Percentiles rank a stretch among this genome's conserved stretches.
These are phyloP conservation scores for Liriodendron chinense DNA, from an alignment of 164 flowering plant genomes.

Conservation along the genomic window DNA sequence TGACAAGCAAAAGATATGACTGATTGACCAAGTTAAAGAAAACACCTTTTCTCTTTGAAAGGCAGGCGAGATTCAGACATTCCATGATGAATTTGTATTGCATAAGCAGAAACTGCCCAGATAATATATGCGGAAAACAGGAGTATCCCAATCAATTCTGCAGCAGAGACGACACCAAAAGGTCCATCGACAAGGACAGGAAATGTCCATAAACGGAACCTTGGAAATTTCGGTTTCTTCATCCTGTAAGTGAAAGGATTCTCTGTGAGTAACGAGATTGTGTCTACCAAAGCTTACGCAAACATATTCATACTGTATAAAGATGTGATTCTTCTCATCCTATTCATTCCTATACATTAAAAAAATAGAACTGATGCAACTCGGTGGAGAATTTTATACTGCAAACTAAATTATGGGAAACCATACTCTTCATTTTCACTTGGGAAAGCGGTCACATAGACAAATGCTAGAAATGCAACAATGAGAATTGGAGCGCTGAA, in stretches of 20 bases:
- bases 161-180: slow-evolving; percentile 88
- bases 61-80: slow-evolving; percentile 18
- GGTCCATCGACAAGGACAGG: slow-evolving; percentile 85
- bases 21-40: neutral
- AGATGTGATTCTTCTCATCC: neutral
- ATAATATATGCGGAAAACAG: slow-evolving; percentile 48
- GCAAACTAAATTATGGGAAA: neutral
- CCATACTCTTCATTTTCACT: slow-evolving; percentile 40
- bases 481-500: slow-evolving; percentile 69
- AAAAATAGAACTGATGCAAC: neutral
- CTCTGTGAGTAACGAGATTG: neutral
- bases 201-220: slow-evolving; percentile 82
- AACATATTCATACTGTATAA: neutral
- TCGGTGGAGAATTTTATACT: neutral
- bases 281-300: neutral
- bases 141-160: slow-evolving; percentile 73
- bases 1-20: neutral
- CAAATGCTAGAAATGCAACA: slow-evolving; percentile 50
- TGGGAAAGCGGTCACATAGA: slow-evolving; percentile 41
- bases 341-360: neutral
- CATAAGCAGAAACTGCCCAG: slow-evolving; percentile 51
- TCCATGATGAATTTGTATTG: slow-evolving; percentile 21
- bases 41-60: slow-evolving; percentile 29
- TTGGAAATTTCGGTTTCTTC: slow-evolving; percentile 40
- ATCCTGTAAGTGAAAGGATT: slow-evolving; percentile 24